Evolutionary conservation across 2,329 filamentous ascomycete species (phyloP), one percentile per base, ranked within the genome.

Genomic region (Ascochyta rabiei): DNA sequence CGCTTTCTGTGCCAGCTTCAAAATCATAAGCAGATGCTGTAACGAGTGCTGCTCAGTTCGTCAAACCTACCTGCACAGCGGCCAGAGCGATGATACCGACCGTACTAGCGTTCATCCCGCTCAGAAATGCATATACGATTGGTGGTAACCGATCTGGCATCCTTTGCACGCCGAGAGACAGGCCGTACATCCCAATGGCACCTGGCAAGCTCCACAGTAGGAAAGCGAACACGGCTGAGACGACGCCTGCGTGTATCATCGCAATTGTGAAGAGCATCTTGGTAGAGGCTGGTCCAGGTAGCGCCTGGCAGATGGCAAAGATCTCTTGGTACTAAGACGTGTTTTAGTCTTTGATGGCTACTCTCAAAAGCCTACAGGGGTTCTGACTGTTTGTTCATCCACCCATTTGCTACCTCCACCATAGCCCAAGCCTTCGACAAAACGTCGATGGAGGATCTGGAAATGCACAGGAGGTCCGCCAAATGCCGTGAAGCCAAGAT

Each of bases 31-130:
- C 42, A 12, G 34, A 28, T 19, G 10, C 16, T 15, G 3, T 6
- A 28, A 2, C 6, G 21, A 18, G 5, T 13, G 21, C 2, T 6
- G 2, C 4, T n/a, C 12, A 3, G 3, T n/a, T 5, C 6, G 13
- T 39, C 4, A 18, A 8, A 45, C 48, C 7, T 44, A 52, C 53
- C 62, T 79, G 76, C 16, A 90, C 85, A 0, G 87, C 89, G 1
- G 89, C 88, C 0, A 91, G 75, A 0, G 87, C 85, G 50, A 91
- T 85, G 24, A 91, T 84, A 0, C 89, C 89, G 0, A 91, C 89
- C 0, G 87, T 89, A 0, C 87, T 84, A 0, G 88, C 83, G 64
- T 91, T 91, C 5, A 92, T 78, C 0, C 89, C 89, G 0, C 86
- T 89, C 0, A 92, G 78, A 0, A 91, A 77, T 0, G 88, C 87